These are phyloP conservation scores for Hordeum marinum DNA, from an alignment of 176 grass and related monocot species.

Conservation along the genomic window DNA sequence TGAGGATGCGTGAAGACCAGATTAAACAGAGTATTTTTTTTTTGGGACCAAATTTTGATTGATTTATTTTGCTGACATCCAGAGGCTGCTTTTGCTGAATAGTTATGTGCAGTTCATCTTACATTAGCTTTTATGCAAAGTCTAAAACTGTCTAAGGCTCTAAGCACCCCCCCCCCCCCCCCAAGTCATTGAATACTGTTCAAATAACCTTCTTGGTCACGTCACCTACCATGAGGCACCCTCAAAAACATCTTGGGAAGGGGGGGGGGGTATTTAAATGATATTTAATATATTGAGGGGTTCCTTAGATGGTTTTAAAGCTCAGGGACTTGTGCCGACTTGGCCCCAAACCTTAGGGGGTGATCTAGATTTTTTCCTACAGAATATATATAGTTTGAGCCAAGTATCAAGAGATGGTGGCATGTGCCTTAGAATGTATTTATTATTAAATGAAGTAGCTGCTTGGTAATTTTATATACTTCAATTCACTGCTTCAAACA, in stretches of 20 bases:
- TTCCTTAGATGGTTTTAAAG: neutral
- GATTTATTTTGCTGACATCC: neutral
- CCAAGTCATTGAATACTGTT: neutral
- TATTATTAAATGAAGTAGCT: neutral
- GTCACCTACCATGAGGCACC: neutral
- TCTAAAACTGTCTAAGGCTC: neutral
- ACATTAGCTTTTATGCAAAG: neutral
- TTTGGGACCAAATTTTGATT: neutral
- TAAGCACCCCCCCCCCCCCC: neutral
- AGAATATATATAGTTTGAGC: neutral
- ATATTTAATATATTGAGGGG: no score
- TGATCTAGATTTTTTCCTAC: neutral
- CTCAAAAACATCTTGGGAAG: neutral
- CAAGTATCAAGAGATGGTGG: neutral
- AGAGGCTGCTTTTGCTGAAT: neutral
- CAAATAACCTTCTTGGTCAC: neutral
- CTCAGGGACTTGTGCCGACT: neutral
- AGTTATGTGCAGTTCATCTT: neutral
- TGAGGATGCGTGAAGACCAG: constrained; percentile 82
- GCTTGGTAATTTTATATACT: neutral
- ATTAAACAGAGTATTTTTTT: constrained; percentile 83
- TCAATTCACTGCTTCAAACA: neutral
- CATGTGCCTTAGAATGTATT: neutral
- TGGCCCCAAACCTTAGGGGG: neutral
- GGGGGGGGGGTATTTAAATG: no score